Percentiles rank a stretch among this genome's conserved stretches.
phyloP scores from a whole-genome alignment of 169 alveolate genomes.

The Plasmodium adleri region DNA sequence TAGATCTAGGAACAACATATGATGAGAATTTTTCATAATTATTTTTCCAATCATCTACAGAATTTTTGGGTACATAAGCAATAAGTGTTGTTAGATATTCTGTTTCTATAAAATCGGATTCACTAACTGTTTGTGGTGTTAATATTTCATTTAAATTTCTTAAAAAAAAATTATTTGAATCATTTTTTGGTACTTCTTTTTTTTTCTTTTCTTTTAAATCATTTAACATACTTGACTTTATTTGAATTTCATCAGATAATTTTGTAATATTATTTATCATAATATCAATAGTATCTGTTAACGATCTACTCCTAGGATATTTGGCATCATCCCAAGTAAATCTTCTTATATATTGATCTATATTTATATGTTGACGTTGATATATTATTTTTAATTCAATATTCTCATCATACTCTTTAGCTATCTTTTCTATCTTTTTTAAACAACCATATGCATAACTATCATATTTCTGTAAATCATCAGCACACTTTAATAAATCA shows the following conservation, averaged over 20 bases:
- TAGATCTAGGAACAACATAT: constrained; percentile 90
- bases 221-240: constrained; percentile 84
- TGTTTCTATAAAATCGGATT: constrained; percentile 86
- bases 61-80: constrained; percentile 87
- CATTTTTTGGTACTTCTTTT: constrained; percentile 76
- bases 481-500: constrained; percentile 86
- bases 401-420: constrained; percentile 81
- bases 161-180: constrained; percentile 66
- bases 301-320: constrained; percentile 89
- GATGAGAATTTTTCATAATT: constrained; percentile 83
- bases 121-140: constrained; percentile 89
- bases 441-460: constrained; percentile 84
- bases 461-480: constrained; percentile 88
- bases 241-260: constrained; percentile 86
- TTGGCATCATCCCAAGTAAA: constrained; percentile 93
- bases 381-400: constrained; percentile 84
- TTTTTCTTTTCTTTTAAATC: constrained; percentile 86
- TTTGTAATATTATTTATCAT: constrained; percentile 87
- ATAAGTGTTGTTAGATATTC: constrained; percentile 89
- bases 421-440: constrained; percentile 85
- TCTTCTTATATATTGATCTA: constrained; percentile 84
- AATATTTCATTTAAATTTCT: constrained; percentile 89
- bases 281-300: constrained; percentile 86
- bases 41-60: constrained; percentile 80
- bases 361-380: constrained; percentile 85